phyloP scores from a whole-genome alignment of 768 basidiomycete genomes.

The Suillus clintonianus region DNA sequence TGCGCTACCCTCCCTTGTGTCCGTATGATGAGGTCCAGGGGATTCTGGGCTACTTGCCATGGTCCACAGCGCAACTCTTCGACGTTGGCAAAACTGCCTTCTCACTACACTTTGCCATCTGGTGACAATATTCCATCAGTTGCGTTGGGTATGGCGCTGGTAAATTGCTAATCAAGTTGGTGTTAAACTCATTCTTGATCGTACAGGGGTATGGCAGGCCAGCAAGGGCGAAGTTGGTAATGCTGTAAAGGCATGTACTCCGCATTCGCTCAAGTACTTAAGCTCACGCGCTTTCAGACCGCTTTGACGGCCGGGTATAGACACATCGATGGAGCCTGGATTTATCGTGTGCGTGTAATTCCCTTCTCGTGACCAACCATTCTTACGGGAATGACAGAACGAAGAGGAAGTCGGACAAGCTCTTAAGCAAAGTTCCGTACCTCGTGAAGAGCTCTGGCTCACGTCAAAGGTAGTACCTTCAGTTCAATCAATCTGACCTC shows the following conservation, averaged over 20 bases:
- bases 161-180: background rate
- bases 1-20: constrained; percentile 18
- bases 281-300: constrained; percentile 32
- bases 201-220: constrained; percentile 65
- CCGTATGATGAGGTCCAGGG: constrained; percentile 20
- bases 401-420: constrained; percentile 71
- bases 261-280: too few relatives aligned
- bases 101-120: constrained; percentile 60
- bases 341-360: constrained; percentile 50
- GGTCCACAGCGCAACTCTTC: constrained; percentile 23
- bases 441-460: constrained; percentile 66
- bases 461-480: constrained; percentile 51
- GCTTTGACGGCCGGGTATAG: constrained; percentile 66
- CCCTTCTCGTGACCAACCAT: constrained; percentile 6
- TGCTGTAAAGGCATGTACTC: constrained; percentile 57
- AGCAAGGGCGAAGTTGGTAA: constrained; percentile 57
- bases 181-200: constrained; percentile 4
- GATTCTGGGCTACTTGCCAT: constrained; percentile 19
- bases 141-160: constrained; percentile 51
- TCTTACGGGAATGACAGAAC: constrained; percentile 42
- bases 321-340: constrained; percentile 77
- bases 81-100: constrained; percentile 34
- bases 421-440: constrained; percentile 55
- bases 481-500: background rate
- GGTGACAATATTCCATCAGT: constrained; percentile 70